Percentiles rank a stretch among this genome's conserved stretches.
Conservation (phyloP, 202 grass and related monocot genomes). For the Musa balbisiana region DNA sequence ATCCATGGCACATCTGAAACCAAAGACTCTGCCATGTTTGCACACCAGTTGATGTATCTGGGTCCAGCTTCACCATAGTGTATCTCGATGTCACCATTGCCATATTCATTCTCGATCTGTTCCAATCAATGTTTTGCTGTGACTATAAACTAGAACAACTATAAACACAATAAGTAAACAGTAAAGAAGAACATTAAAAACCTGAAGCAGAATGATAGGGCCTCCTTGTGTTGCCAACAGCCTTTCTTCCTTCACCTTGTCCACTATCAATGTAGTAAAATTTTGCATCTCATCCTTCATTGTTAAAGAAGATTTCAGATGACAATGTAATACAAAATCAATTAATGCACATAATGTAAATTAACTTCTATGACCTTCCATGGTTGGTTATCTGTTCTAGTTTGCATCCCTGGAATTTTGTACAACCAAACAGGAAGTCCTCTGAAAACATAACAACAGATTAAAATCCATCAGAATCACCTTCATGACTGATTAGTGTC, state of each 20-base stretch:
- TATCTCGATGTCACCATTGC: conserved; percentile 38
- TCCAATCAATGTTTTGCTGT: too few species aligned
- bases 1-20: conserved; percentile 65
- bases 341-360: too few species aligned
- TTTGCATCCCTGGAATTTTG: conserved; percentile 69
- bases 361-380: conserved; percentile 15
- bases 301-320: too few species aligned
- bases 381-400: conserved; percentile 53
- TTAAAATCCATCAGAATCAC: neutral
- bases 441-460: conserved; percentile 8
- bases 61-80: conserved; percentile 9
- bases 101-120: conserved; percentile 91
- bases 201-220: conserved; percentile 43
- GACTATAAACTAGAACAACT: too few species aligned
- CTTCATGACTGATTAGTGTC: too few species aligned
- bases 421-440: conserved; percentile 63
- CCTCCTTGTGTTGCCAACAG: conserved; percentile 76
- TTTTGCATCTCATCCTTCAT: conserved; percentile 66
- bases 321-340: too few species aligned
- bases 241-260: conserved; percentile 37
- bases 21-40: conserved; percentile 54
- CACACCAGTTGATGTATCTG: conserved; percentile 68
- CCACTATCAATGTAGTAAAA: conserved; percentile 48
- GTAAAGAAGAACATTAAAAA: too few species aligned
- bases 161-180: neutral